phyloP scores from a whole-genome alignment of 2,329 filamentous ascomycete species.

The Lecanicillium sp. region DNA sequence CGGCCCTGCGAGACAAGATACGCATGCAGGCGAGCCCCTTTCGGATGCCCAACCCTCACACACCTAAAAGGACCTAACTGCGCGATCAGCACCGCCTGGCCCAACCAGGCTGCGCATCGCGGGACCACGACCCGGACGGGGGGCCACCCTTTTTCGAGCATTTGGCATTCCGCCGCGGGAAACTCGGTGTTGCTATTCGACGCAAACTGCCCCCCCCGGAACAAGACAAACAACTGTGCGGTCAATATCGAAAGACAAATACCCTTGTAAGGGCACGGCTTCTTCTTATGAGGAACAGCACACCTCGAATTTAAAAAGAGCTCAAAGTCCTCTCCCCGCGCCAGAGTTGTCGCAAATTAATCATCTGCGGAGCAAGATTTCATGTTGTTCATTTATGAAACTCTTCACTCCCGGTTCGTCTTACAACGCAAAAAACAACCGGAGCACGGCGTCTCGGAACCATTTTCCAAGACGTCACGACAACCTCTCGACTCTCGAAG shows the following conservation, averaged over 20 bases:
- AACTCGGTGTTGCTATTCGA: no score
- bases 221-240: background rate
- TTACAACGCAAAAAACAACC: background rate
- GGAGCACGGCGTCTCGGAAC: no score
- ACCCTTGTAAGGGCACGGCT: slow-evolving; percentile 3
- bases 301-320: no score
- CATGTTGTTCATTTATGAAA: background rate
- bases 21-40: slow-evolving; percentile 1
- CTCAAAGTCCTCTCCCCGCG: background rate
- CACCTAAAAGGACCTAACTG: background rate
- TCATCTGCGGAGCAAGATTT: background rate
- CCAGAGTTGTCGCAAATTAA: background rate
- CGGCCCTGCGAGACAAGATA: background rate
- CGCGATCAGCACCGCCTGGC: slow-evolving; percentile 3
- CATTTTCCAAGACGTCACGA: no score
- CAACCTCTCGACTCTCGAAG: background rate
- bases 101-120: background rate
- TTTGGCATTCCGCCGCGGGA: no score
- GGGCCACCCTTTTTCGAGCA: no score
- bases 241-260: background rate
- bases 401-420: background rate
- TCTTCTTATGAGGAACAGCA: no score
- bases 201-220: background rate
- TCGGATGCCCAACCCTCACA: slow-evolving; percentile 10
- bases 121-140: no score